Conservation (phyloP, 2,329 filamentous ascomycete species). For the Dactylellina drechsleri region DNA sequence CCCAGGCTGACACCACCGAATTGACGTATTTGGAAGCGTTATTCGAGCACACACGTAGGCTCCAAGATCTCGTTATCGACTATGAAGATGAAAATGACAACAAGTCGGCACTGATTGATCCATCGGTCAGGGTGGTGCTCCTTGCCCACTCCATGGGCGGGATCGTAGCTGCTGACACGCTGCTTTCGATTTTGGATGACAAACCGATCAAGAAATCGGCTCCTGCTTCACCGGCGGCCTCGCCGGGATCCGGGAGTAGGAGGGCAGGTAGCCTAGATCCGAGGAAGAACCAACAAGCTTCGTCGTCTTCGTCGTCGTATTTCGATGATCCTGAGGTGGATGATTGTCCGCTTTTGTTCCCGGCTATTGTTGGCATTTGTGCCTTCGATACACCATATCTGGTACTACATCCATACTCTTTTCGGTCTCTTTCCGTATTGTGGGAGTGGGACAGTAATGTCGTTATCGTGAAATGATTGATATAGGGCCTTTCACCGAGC, state of each 20-base stretch:
- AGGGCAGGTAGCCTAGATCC: constrained; percentile 41
- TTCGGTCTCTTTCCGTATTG: constrained; percentile 1
- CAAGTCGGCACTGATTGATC: constrained; percentile 81
- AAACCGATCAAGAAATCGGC: constrained; percentile 62
- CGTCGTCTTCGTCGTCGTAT: constrained; percentile 55
- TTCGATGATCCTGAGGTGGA: constrained; percentile 57
- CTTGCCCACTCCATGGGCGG: constrained; percentile 92
- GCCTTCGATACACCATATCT: constrained; percentile 95
- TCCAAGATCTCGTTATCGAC: constrained; percentile 53
- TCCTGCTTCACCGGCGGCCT: constrained; percentile 60
- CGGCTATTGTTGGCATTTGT: constrained; percentile 87
- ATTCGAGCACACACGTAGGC: constrained; percentile 37
- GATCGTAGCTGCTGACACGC: constrained; percentile 90
- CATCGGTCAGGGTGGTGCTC: constrained; percentile 82
- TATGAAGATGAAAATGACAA: constrained; percentile 68
- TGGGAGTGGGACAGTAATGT: constrained; percentile 20
- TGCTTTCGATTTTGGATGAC: constrained; percentile 78
- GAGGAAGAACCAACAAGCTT: constrained; percentile 23
- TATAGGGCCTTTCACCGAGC: constrained; percentile 69
- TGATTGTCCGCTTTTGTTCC: constrained; percentile 81
- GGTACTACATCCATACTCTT: constrained; percentile 72
- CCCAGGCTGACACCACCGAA: constrained; percentile 12
- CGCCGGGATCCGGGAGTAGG: constrained; percentile 55
- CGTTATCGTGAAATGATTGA: constrained; percentile 6
- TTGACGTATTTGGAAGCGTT: constrained; percentile 53